These are phyloP conservation scores for Colletotrichum sojae DNA, from an alignment of 2,329 filamentous ascomycete genomes.

Conservation along the genomic window DNA sequence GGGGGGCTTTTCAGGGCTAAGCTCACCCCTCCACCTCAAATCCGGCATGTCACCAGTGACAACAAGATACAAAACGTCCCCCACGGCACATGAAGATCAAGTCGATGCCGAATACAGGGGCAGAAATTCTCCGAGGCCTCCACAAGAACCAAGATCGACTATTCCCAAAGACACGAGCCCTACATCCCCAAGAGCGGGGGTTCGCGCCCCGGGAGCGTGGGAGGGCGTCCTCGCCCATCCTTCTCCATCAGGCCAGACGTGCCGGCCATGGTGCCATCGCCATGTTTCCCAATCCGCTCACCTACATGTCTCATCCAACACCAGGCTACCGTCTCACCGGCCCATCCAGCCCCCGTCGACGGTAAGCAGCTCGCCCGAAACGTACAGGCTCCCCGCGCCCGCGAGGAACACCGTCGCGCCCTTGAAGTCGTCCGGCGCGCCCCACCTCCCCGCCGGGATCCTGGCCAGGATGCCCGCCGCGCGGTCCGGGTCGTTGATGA, in stretches of 20 bases:
- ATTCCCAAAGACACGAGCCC: neutral
- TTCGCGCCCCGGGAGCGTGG: neutral
- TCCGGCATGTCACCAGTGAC: too few relatives aligned
- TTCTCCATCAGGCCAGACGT: neutral
- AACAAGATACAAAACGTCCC: too few relatives aligned
- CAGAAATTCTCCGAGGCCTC: too few relatives aligned
- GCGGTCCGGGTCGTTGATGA: slow-evolving; percentile 79
- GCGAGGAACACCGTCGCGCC: slow-evolving; percentile 84
- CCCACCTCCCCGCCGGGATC: slow-evolving; percentile 90
- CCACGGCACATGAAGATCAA: too few relatives aligned
- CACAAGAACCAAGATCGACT: too few relatives aligned
- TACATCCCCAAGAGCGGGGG: neutral
- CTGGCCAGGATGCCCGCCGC: slow-evolving; percentile 81
- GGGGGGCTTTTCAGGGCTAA: too few relatives aligned
- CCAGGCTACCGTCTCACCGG: slow-evolving; percentile 61
- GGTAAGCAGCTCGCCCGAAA: slow-evolving; percentile 84
- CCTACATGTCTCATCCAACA: neutral
- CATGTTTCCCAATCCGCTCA: neutral
- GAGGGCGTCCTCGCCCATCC: slow-evolving; percentile 14
- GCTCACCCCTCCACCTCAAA: too few relatives aligned
- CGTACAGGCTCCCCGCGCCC: slow-evolving; percentile 81
- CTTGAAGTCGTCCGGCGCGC: slow-evolving; percentile 88
- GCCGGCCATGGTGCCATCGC: neutral
- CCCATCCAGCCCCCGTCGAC: slow-evolving; percentile 97
- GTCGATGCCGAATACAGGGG: too few relatives aligned